A percentile compares a stretch with the other conserved stretches of the same genome.
Conservation (phyloP, 2,329 filamentous ascomycete species). For the Fusarium pseudocircinatum region DNA sequence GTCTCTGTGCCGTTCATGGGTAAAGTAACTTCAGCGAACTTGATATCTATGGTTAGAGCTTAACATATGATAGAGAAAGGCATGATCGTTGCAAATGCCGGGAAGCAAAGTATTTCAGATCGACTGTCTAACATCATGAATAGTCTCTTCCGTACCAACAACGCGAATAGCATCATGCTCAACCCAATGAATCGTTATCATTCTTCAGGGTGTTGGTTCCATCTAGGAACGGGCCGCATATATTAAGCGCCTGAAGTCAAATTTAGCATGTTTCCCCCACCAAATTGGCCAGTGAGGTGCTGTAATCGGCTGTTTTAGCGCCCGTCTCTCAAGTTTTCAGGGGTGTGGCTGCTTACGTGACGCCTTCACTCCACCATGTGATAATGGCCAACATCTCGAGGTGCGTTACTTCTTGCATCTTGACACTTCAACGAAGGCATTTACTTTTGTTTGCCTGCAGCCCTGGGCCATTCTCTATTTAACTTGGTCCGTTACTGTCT, state of each 20-base stretch:
- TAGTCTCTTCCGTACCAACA: neutral
- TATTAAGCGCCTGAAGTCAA: neutral
- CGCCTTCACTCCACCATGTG: neutral
- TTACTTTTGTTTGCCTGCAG: neutral
- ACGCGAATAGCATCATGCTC: neutral
- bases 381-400: neutral
- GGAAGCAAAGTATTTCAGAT: neutral
- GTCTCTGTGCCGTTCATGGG: neutral
- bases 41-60: neutral
- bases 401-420: neutral
- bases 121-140: neutral
- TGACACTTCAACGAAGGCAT: neutral
- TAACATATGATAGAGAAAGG: neutral
- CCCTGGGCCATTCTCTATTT: neutral
- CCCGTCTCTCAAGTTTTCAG: neutral
- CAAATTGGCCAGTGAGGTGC: neutral
- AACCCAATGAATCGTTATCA: neutral
- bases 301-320: neutral
- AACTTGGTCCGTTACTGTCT: neutral
- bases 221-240: neutral
- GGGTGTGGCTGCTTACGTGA: neutral
- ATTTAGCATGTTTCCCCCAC: neutral
- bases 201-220: neutral
- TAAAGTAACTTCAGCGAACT: neutral
- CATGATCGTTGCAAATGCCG: neutral